These are phyloP conservation scores for Ceraceosorus guamensis DNA, from an alignment of 1,284 basidiomycete species.

Conservation along the genomic window DNA sequence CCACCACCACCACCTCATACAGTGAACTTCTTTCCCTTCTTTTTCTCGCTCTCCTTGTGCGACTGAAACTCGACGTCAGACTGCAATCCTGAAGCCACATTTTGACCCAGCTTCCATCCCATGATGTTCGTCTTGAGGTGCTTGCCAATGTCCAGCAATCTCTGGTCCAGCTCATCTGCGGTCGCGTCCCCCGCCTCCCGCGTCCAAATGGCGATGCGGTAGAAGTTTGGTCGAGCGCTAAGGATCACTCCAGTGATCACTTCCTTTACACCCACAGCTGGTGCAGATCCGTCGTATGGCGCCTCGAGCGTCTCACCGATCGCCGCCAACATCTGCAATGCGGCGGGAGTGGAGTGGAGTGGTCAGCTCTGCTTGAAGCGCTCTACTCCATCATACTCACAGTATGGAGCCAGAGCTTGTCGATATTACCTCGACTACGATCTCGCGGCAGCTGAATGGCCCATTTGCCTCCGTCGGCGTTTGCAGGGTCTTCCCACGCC, in stretches of 20 bases:
- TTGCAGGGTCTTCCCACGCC: conserved; percentile 87
- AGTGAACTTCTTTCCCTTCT: conserved; percentile 71
- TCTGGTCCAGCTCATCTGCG: conserved; percentile 44
- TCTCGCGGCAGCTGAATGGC: conserved; percentile 93
- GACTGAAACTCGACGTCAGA: conserved; percentile 45
- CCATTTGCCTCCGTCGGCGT: conserved; percentile 97
- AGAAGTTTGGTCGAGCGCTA: conserved; percentile 87
- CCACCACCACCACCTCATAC: no score
- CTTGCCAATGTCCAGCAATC: conserved; percentile 63
- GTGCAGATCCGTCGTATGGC: conserved; percentile 22
- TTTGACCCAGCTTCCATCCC: conserved; percentile 67
- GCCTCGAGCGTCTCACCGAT: conserved; percentile 47
- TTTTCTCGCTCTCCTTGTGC: conserved; percentile 64
- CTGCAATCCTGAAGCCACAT: conserved; percentile 58
- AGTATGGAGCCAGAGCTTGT: conserved; percentile 97
- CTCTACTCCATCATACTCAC: conserved; percentile 4
- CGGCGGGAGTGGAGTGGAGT: not conserved
- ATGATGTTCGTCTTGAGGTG: conserved; percentile 89
- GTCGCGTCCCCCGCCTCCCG: conserved; percentile 57
- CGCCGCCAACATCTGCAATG: conserved; percentile 37
- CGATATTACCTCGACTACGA: conserved; percentile 74
- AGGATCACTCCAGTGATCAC: conserved; percentile 68
- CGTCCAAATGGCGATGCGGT: conserved; percentile 95
- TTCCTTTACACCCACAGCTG: conserved; percentile 23
- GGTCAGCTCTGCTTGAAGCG: conserved; percentile 56